phyloP scores from a whole-genome alignment of 768 basidiomycete species.

The Termitomyces sp. region DNA sequence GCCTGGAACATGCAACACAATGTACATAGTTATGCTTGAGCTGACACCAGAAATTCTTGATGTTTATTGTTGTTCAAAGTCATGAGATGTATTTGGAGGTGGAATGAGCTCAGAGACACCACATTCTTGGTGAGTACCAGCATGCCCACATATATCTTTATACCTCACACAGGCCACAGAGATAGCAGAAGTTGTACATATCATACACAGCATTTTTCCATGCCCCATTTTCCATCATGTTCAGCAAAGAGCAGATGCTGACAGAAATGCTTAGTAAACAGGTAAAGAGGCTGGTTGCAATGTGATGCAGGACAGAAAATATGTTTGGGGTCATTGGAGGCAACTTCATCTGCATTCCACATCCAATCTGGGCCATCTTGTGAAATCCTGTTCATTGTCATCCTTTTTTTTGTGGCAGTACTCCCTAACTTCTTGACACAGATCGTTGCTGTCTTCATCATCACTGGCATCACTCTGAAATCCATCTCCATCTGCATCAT shows the following conservation, averaged over 20 bases:
- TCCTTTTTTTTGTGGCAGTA: too few species aligned
- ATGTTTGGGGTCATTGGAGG: neutral
- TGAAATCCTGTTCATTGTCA: neutral
- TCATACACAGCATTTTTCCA: neutral
- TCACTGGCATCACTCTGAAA: too few species aligned
- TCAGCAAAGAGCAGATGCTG: neutral
- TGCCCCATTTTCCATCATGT: neutral
- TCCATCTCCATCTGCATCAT: too few species aligned
- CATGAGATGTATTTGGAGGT: neutral
- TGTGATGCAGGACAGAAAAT: neutral
- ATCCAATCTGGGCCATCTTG: neutral
- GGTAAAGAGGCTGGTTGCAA: neutral
- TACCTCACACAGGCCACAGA: neutral
- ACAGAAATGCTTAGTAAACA: neutral
- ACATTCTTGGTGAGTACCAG: constrained; percentile 3
- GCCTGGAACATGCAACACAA: neutral
- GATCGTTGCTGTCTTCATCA: too few species aligned
- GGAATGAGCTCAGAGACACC: neutral
- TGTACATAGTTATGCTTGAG: neutral
- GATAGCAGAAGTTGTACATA: neutral
- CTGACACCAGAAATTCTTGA: too few species aligned
- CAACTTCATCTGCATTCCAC: neutral
- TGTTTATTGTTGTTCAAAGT: neutral
- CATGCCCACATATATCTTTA: neutral
- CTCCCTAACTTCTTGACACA: too few species aligned